phyloP scores from a whole-genome alignment of 495 filamentous ascomycete genomes.

The Neurospora sp. region DNA sequence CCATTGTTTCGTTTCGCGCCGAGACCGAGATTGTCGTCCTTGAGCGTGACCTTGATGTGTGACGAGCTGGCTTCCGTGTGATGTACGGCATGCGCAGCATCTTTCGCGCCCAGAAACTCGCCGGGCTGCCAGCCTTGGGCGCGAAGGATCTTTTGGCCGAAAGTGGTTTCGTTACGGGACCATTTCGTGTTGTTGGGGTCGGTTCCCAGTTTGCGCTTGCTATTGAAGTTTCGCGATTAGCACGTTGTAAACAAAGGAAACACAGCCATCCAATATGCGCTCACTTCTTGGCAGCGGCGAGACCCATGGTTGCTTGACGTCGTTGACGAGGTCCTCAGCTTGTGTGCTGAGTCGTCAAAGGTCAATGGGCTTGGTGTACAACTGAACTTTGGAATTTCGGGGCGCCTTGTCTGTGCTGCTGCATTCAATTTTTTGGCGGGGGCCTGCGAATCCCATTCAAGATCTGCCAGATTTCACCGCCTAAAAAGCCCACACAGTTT shows the following conservation, averaged over 20 bases:
- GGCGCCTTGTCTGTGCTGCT: not conserved
- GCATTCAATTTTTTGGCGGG: conserved; percentile 18
- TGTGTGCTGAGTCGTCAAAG: conserved; percentile 7
- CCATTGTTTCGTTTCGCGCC: conserved; percentile 63
- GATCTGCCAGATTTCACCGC: conserved; percentile 18
- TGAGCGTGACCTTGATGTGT: conserved; percentile 68
- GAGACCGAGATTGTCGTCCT: conserved; percentile 82
- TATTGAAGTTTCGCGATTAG: conserved; percentile 23
- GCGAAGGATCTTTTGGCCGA: conserved; percentile 78
- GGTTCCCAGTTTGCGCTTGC: conserved; percentile 69
- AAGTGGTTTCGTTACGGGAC: conserved; percentile 68
- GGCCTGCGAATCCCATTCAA: conserved; percentile 9
- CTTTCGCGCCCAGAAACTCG: conserved; percentile 61
- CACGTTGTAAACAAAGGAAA: not conserved
- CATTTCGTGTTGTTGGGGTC: conserved; percentile 94
- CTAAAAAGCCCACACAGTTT: not conserved
- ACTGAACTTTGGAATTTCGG: conserved; percentile 2
- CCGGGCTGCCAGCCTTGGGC: conserved; percentile 87
- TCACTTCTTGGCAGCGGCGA: conserved; percentile 65
- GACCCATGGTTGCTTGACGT: conserved; percentile 48
- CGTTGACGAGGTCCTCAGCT: conserved; percentile 5
- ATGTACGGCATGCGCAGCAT: conserved; percentile 60
- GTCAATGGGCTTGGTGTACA: not conserved
- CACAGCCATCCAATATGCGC: conserved; percentile 3
- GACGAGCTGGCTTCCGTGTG: conserved; percentile 67